These are phyloP conservation scores for Candida dendrica DNA, from an alignment of 805 yeast genomes.

Conservation along the genomic window DNA sequence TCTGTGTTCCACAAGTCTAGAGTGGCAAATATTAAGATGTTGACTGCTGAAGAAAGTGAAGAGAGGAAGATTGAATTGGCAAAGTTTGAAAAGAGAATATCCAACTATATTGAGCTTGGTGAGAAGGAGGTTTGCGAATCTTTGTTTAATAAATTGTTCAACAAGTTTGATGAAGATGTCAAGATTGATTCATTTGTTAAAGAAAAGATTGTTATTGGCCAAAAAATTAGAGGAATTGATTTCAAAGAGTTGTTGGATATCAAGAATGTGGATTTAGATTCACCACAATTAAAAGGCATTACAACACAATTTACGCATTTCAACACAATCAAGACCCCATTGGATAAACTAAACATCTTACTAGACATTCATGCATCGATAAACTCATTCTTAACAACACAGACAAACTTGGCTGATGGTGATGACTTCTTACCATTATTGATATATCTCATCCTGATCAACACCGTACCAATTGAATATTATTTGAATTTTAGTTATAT, in stretches of 20 bases:
- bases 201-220: constrained; percentile 8
- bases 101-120: constrained; percentile 10
- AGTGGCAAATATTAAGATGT: constrained; percentile 1
- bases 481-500: constrained; percentile 16
- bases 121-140: constrained; percentile 9
- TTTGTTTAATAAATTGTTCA: constrained; percentile 11
- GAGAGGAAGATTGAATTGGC: constrained; percentile 1
- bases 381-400: constrained; percentile 5
- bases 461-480: constrained; percentile 6
- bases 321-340: constrained; percentile 7
- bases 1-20: constrained; percentile 3
- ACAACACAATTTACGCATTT: constrained; percentile 6
- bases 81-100: constrained; percentile 2
- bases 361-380: constrained; percentile 11
- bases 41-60: constrained; percentile 6
- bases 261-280: constrained; percentile 9
- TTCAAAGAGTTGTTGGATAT: constrained; percentile 13
- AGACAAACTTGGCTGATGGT: constrained; percentile 8
- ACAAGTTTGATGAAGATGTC: constrained; percentile 9
- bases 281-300: constrained; percentile 2
- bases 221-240: constrained; percentile 8
- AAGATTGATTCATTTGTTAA: constrained; percentile 11
- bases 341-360: constrained; percentile 9
- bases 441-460: constrained; percentile 14
- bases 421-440: constrained; percentile 18